Percentiles rank a stretch among this genome's conserved stretches.
Evolutionary conservation across 1,284 basidiomycete species (phyloP).

Genomic region (Cystobasidium slooffiae): DNA sequence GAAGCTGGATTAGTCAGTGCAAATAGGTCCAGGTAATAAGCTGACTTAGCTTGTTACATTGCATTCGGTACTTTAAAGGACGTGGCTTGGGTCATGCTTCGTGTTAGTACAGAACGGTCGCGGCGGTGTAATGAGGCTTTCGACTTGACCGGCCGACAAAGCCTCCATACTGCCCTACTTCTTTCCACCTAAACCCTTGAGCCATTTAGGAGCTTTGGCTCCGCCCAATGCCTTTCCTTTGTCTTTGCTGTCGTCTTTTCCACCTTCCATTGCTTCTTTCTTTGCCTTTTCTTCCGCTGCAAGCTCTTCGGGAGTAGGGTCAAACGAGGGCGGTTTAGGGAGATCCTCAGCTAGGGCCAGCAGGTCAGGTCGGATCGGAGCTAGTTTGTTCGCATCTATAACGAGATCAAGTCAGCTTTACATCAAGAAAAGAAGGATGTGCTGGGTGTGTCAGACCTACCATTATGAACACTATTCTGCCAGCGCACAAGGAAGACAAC

Average conservation of each 20-base stretch:
- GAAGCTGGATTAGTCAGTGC: no score
- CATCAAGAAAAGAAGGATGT: conserved; percentile 72
- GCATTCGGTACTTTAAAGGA: no score
- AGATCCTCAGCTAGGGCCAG: conserved; percentile 67
- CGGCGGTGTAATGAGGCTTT: no score
- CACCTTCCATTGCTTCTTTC: conserved; percentile 6
- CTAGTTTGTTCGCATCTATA: conserved; percentile 58
- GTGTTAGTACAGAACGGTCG: no score
- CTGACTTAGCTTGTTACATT: no score
- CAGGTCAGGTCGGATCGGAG: conserved; percentile 67
- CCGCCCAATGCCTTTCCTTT: conserved; percentile 49
- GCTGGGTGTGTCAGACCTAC: conserved; percentile 70
- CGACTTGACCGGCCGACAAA: neutral
- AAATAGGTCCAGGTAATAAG: no score
- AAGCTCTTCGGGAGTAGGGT: conserved; percentile 34
- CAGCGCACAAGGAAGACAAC: conserved; percentile 77
- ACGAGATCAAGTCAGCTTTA: conserved; percentile 64
- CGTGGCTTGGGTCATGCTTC: no score
- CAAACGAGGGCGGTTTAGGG: conserved; percentile 62
- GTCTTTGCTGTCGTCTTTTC: conserved; percentile 5
- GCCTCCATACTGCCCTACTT: conserved; percentile 7
- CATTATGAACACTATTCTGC: conserved; percentile 70
- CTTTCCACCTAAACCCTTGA: conserved; percentile 61
- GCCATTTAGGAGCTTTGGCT: conserved; percentile 75
- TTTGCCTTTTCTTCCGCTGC: conserved; percentile 8